Evolutionary conservation across 2,329 filamentous ascomycete genomes (phyloP), one percentile per base, ranked within the genome.

Genomic region (Sporothrix humicola): DNA sequence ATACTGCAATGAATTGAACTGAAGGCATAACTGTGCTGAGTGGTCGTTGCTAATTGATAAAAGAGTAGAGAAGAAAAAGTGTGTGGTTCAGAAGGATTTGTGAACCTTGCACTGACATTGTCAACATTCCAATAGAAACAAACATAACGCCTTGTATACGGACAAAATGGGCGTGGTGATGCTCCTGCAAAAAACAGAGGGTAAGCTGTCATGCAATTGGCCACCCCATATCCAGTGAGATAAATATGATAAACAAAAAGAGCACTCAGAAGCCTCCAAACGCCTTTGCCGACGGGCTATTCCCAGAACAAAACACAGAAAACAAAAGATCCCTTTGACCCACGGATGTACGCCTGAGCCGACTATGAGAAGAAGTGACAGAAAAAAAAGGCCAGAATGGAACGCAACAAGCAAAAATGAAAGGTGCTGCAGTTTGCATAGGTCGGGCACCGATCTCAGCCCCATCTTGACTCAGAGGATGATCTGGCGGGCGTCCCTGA

Each of bases 401-500:
- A 37, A 37, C 3, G 31, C 31, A 37, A 37, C 31, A 37, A 37
- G 7, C 31, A 37, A 52, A 63, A 63, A 37, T 10, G 6, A 70
- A 37, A 26, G 31, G 31, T 6, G 7, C 31, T 37, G 31, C 4
- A 37, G 31, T 3, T 37, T 7, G 31, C 5, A 37, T 37, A 7
- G 31, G 7, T 37, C 4, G 31, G 7, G 31, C 31, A 37, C 31
- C 31, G 31, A 37, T 37, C 31, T 37, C 31, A 37, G 31, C 2
- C 7, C 7, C 31, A n/a, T 37, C 4, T 26, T 13, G 52, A 37
- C 10, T 66, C 76, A 94, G 63, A 94, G 81, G 70, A 90, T 89
- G 61, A 96, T 91, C 80, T 91, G 90, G 77, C 85, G 88, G 7
- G 94, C 93, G 72, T 98, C 94, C 77, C 89, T 90, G 1, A 92